Evolutionary conservation across 306 rosid species (phyloP).

Genomic region (Lathyrus sativus): DNA sequence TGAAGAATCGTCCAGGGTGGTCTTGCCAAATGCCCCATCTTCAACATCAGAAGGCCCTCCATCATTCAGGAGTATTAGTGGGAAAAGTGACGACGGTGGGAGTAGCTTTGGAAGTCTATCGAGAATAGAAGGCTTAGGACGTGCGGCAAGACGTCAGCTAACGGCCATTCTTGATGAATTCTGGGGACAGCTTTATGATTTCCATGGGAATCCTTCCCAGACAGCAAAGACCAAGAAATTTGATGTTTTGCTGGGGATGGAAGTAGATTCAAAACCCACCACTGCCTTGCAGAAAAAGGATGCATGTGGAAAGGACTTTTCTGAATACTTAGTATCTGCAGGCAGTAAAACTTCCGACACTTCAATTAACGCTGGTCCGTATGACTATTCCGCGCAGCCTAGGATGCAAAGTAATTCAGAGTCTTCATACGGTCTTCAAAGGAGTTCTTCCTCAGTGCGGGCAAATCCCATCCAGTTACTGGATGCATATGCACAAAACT

Average conservation of each 20-base stretch:
- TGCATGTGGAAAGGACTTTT: slow-evolving; percentile 52
- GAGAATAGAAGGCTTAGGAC: slow-evolving; percentile 89
- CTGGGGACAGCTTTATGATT: slow-evolving; percentile 90
- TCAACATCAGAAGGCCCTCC: slow-evolving; percentile 80
- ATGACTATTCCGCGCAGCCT: slow-evolving; percentile 61
- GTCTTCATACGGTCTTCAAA: slow-evolving; percentile 54
- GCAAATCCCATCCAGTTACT: slow-evolving; percentile 52
- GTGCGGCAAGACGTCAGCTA: slow-evolving; percentile 91
- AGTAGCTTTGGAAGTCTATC: slow-evolving; percentile 90
- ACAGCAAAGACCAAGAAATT: slow-evolving; percentile 59
- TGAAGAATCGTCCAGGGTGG: slow-evolving; percentile 66
- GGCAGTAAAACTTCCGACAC: slow-evolving; percentile 62
- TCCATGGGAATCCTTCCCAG: slow-evolving; percentile 63
- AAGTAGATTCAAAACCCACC: slow-evolving; percentile 53
- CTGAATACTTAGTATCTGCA: slow-evolving; percentile 44
- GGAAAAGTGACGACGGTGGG: slow-evolving; percentile 90
- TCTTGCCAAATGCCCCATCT: slow-evolving; percentile 48
- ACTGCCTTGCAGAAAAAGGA: slow-evolving; percentile 58
- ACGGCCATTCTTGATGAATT: slow-evolving; percentile 79
- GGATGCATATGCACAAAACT: slow-evolving; percentile 59
- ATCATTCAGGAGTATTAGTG: slow-evolving; percentile 86
- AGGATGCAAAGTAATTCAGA: slow-evolving; percentile 61
- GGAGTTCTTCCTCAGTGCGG: slow-evolving; percentile 59
- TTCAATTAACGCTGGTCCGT: slow-evolving; percentile 46
- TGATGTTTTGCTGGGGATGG: slow-evolving; percentile 55